A percentile compares a stretch with the other conserved stretches of the same genome.
phyloP scores from a whole-genome alignment of 179 eudicot species.

The Sideroxylon spinosum region DNA sequence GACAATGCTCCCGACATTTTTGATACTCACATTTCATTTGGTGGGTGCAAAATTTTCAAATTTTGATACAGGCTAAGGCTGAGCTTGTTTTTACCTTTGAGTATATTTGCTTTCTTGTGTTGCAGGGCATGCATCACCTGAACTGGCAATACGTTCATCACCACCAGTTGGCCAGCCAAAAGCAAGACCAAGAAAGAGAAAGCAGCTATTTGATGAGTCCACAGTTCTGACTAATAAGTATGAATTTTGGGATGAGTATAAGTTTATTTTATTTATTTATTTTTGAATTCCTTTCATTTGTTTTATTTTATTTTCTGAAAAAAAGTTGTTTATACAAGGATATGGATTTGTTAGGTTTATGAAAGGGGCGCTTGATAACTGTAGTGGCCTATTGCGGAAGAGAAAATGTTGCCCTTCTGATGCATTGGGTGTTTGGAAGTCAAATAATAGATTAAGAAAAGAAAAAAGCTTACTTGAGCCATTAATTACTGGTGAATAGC shows the following conservation, averaged over 20 bases:
- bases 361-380: constrained; percentile 36
- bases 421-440: constrained; percentile 49
- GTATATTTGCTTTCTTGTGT: constrained; percentile 11
- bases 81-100: background rate
- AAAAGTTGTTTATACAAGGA: background rate
- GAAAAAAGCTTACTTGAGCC: constrained; percentile 46
- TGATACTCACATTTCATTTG: constrained; percentile 26
- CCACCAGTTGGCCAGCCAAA: constrained; percentile 36
- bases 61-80: background rate
- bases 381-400: constrained; percentile 35
- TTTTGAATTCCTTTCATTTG: background rate
- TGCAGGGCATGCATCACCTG: constrained; percentile 35
- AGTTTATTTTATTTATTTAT: background rate
- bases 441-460: constrained; percentile 33
- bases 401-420: constrained; percentile 46
- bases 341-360: constrained; percentile 39
- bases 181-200: constrained; percentile 44
- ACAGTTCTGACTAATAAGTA: constrained; percentile 55
- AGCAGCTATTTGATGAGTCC: constrained; percentile 34
- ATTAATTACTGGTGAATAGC: constrained; percentile 47
- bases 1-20: constrained; percentile 22
- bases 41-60: constrained; percentile 29
- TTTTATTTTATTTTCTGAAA: background rate
- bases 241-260: constrained; percentile 9
- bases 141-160: constrained; percentile 31